Conservation (phyloP, 2,329 filamentous ascomycete species). For the Plectosphaerella sp. region DNA sequence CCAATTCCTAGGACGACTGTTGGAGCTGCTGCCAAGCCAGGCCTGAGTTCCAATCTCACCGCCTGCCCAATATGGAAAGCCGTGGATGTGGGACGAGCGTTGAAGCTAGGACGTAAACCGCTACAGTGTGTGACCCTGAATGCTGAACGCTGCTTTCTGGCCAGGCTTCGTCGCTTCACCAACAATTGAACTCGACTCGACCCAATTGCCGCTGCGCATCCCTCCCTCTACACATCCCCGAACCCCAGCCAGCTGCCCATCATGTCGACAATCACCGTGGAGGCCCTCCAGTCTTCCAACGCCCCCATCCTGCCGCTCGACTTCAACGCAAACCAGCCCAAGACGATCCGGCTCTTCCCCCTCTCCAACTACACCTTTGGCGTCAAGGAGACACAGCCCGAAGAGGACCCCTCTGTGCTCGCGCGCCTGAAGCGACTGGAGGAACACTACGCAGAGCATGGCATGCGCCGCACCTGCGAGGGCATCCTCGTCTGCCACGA, state of each 20-base stretch:
- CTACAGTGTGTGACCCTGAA: no score
- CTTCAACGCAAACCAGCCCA: constrained; percentile 86
- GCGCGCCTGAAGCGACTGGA: constrained; percentile 91
- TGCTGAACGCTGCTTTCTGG: no score
- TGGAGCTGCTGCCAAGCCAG: no score
- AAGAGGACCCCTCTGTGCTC: constrained; percentile 94
- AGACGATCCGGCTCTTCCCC: constrained; percentile 86
- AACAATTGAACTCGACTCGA: no score
- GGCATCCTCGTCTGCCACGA: constrained; percentile 97
- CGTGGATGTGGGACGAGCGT: no score
- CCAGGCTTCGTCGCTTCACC: no score
- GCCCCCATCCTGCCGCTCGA: constrained; percentile 74
- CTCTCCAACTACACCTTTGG: constrained; percentile 99
- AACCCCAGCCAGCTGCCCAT: constrained; percentile 5
- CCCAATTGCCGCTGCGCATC: no score
- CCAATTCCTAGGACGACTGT: no score
- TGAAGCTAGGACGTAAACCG: no score
- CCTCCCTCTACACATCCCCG: no score
- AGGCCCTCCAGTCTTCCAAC: constrained; percentile 70
- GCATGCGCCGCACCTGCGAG: constrained; percentile 96
- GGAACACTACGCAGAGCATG: constrained; percentile 86
- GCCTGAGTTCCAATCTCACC: no score
- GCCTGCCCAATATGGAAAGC: no score
- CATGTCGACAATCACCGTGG: constrained; percentile 83
- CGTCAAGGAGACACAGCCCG: constrained; percentile 95